Percentiles rank a stretch among this genome's conserved stretches.
These are phyloP conservation scores for Hirsutella rhossiliensis DNA, from an alignment of 2,329 filamentous ascomycete species.

Conservation along the genomic window DNA sequence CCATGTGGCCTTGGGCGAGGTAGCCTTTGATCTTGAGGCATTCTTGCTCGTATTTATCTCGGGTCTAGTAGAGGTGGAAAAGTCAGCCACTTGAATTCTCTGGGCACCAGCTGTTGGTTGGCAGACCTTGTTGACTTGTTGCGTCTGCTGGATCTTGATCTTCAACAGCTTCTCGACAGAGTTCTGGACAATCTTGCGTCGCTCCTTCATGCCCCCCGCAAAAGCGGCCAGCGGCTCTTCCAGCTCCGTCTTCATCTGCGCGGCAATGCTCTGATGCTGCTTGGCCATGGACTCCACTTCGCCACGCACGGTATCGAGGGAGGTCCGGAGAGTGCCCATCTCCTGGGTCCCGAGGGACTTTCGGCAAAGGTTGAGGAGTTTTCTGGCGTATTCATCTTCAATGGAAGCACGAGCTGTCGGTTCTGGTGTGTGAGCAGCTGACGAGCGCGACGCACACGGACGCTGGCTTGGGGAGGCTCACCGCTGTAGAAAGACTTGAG, in stretches of 20 bases:
- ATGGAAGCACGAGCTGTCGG: slow-evolving; percentile 72
- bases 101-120: background rate
- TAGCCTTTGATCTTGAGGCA: slow-evolving; percentile 98
- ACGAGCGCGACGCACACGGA: background rate
- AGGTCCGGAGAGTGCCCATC: slow-evolving; percentile 68
- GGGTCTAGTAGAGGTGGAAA: slow-evolving; percentile 39
- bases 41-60: slow-evolving; percentile 94
- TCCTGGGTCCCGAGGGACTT: slow-evolving; percentile 87
- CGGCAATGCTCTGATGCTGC: slow-evolving; percentile 78
- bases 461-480: slow-evolving; percentile 25
- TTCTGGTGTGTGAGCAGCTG: background rate
- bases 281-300: slow-evolving; percentile 93
- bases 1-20: slow-evolving; percentile 96
- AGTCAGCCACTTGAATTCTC: slow-evolving; percentile 8
- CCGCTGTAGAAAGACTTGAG: slow-evolving; percentile 80
- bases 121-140: slow-evolving; percentile 74
- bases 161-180: slow-evolving; percentile 93
- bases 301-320: slow-evolving; percentile 75
- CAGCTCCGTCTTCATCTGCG: slow-evolving; percentile 90
- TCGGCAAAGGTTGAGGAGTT: slow-evolving; percentile 71
- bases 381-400: slow-evolving; percentile 92
- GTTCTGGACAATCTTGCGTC: slow-evolving; percentile 89
- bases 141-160: slow-evolving; percentile 83
- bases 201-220: slow-evolving; percentile 88
- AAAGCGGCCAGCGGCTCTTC: slow-evolving; percentile 91